phyloP scores from a whole-genome alignment of 1,139 yeast species.

The Suhomyces coccinellae region DNA sequence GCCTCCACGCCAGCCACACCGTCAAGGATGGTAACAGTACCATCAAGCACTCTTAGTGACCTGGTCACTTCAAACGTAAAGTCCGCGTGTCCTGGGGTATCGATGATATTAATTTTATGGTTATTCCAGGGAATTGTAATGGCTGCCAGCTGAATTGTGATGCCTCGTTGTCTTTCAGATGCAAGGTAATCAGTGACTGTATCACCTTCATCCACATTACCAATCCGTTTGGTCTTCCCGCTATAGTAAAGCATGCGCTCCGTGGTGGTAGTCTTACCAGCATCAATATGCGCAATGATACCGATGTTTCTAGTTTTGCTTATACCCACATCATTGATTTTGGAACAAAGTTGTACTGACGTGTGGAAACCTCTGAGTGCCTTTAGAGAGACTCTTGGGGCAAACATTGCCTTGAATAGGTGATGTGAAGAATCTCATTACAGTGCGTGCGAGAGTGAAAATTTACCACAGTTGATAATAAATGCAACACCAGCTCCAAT shows the following conservation, averaged over 20 bases:
- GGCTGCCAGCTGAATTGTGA: constrained; percentile 96
- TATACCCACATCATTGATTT: constrained; percentile 31
- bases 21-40: constrained; percentile 89
- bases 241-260: constrained; percentile 89
- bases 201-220: constrained; percentile 95
- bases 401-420: neutral
- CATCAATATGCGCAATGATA: constrained; percentile 83
- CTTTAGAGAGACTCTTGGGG: neutral
- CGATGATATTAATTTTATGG: constrained; percentile 79
- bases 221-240: constrained; percentile 78
- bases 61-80: constrained; percentile 93
- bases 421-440: neutral
- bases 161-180: constrained; percentile 90
- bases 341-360: constrained; percentile 10
- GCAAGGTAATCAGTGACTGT: constrained; percentile 92
- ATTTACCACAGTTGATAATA: too few species aligned
- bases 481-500: too few species aligned
- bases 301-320: constrained; percentile 65
- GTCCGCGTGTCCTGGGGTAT: constrained; percentile 99
- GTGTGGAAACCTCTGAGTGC: constrained; percentile 4
- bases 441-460: neutral
- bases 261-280: constrained; percentile 89
- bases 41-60: constrained; percentile 86
- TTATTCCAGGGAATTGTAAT: constrained; percentile 85
- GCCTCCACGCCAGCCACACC: constrained; percentile 99